Evolutionary conservation across 306 rosid species (phyloP).

Genomic region (Hippophae gyantsensis): DNA sequence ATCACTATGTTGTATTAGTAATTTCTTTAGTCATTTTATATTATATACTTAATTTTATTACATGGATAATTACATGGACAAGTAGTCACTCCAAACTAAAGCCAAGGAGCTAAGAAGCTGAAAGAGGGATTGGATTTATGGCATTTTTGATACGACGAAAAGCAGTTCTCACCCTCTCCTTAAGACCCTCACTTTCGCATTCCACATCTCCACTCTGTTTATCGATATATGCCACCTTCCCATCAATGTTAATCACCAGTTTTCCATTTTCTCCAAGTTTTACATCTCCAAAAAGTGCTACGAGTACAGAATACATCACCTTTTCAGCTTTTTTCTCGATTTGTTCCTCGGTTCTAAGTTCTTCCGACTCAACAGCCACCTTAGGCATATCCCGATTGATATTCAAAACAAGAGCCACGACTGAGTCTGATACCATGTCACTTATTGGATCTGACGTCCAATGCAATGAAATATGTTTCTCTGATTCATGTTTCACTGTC

Average conservation of each 20-base stretch:
- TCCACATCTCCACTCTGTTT: constrained; percentile 77
- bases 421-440: constrained; percentile 83
- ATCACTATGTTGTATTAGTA: too few relatives aligned
- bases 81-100: not conserved
- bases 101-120: constrained; percentile 24
- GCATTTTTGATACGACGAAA: constrained; percentile 63
- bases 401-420: constrained; percentile 67
- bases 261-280: constrained; percentile 74
- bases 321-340: constrained; percentile 63
- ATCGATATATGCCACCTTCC: constrained; percentile 64
- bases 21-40: too few relatives aligned
- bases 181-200: constrained; percentile 82
- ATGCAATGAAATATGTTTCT: constrained; percentile 74
- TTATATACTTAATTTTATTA: too few relatives aligned
- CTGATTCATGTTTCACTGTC: constrained; percentile 71
- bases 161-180: constrained; percentile 69
- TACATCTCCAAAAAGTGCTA: constrained; percentile 75
- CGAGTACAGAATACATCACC: constrained; percentile 60
- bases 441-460: constrained; percentile 85
- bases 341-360: constrained; percentile 50
- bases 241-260: constrained; percentile 69
- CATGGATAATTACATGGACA: not conserved
- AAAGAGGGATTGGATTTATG: constrained; percentile 70
- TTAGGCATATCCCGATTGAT: constrained; percentile 67
- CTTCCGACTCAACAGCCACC: constrained; percentile 59